Conservation (phyloP, 2,329 filamentous ascomycete species). For the Metarhizium anisopliae region DNA sequence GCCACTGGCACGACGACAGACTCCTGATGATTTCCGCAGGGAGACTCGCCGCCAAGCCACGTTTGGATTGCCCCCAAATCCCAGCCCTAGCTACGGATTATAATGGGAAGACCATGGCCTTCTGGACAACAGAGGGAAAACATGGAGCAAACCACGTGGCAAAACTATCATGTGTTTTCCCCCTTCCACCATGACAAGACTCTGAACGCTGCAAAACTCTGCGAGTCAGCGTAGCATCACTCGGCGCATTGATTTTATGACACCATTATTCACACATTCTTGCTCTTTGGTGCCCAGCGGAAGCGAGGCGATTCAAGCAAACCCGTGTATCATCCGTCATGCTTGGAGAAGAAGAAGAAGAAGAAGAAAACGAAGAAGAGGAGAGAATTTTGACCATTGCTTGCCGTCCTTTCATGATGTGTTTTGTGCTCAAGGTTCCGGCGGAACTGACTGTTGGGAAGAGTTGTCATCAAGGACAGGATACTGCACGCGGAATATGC, state of each 20-base stretch:
- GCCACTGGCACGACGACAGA: conserved; percentile 49
- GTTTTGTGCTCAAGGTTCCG: neutral
- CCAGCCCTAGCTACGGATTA: conserved; percentile 26
- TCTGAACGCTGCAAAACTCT: conserved; percentile 8
- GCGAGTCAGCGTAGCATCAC: conserved; percentile 22
- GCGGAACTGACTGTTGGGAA: neutral
- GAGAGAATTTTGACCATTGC: neutral
- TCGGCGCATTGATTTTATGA: conserved; percentile 22
- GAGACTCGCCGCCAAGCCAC: conserved; percentile 45
- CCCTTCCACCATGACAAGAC: neutral
- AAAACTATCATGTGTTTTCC: neutral
- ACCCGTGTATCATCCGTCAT: neutral
- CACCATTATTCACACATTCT: conserved; percentile 1
- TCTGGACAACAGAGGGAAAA: neutral
- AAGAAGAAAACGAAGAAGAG: neutral
- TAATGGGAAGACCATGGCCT: conserved; percentile 7
- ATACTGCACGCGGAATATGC: neutral
- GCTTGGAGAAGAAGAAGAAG: neutral
- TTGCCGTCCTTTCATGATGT: neutral
- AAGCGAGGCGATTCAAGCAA: neutral
- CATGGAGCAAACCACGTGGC: neutral
- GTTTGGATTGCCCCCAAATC: conserved; percentile 39
- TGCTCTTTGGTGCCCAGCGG: neutral
- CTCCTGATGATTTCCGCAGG: conserved; percentile 42
- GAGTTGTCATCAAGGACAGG: neutral